phyloP scores from a whole-genome alignment of 208 protist genomes.

The Leishmania martiniquensis region DNA sequence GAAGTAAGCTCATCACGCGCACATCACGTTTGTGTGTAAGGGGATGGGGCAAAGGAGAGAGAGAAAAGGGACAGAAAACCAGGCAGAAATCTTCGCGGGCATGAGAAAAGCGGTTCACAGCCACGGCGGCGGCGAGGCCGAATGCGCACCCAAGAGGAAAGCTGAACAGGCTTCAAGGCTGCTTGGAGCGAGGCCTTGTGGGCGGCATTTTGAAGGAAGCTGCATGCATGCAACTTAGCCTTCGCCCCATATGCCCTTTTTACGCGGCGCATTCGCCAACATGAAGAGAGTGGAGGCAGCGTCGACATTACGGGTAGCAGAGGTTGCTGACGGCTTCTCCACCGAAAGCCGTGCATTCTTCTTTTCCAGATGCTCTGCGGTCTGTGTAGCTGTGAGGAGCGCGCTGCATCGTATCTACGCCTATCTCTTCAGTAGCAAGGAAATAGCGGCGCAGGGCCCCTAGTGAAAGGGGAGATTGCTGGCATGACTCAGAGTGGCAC shows the following conservation, averaged over 20 bases:
- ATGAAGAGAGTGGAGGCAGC: background rate
- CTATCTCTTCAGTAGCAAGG: conserved; percentile 1
- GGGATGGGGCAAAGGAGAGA: background rate
- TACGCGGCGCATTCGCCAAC: background rate
- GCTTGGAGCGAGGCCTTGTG: background rate
- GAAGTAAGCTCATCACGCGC: background rate
- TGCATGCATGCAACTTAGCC: background rate
- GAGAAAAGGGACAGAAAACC: background rate
- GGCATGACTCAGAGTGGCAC: conserved; percentile 16
- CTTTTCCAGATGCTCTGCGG: background rate
- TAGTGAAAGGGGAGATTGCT: background rate
- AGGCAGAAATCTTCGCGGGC: background rate
- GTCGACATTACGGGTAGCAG: background rate
- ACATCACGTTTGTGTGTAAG: background rate
- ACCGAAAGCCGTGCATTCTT: background rate
- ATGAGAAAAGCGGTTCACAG: background rate
- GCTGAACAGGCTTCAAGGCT: background rate
- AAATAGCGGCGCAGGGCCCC: background rate
- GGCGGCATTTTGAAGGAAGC: background rate
- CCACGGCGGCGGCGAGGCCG: background rate
- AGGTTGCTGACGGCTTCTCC: background rate
- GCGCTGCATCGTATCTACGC: background rate
- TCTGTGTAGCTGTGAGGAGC: background rate
- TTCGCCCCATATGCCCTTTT: background rate
- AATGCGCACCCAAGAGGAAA: background rate